A percentile compares a stretch with the other conserved stretches of the same genome.
Evolutionary conservation across 78 protist genomes (phyloP).

Genomic region (Dictyostelium capitatum): DNA sequence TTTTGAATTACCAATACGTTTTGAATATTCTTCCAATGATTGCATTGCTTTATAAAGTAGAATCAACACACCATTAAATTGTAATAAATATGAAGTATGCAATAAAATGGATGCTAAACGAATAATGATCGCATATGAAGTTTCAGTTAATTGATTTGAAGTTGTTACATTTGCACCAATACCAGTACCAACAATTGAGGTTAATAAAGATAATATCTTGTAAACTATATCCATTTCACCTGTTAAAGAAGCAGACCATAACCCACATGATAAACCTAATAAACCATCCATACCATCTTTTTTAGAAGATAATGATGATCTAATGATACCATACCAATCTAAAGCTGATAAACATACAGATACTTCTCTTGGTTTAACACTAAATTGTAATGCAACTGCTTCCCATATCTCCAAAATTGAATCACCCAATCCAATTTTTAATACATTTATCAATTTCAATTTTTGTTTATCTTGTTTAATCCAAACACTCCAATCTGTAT

Average conservation of each 20-base stretch:
- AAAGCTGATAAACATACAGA: conserved; percentile 11
- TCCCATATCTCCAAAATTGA: conserved; percentile 44
- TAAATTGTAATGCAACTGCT: conserved; percentile 3
- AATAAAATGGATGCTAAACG: conserved; percentile 44
- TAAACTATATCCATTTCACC: conserved; percentile 37
- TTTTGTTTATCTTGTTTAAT: not conserved
- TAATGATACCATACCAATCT: conserved; percentile 45
- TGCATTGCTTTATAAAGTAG: conserved; percentile 21
- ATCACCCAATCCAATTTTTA: conserved; percentile 21
- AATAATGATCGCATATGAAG: conserved; percentile 59
- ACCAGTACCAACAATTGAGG: not conserved
- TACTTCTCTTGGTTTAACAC: conserved; percentile 10
- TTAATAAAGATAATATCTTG: not conserved
- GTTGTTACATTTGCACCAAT: not conserved
- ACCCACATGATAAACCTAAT: conserved; percentile 61
- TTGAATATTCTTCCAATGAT: not conserved
- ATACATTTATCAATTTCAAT: not conserved
- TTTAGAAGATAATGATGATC: conserved; percentile 11
- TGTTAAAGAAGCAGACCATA: conserved; percentile 29
- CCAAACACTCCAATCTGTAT: conserved; percentile 29
- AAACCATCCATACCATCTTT: conserved; percentile 78
- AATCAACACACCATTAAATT: conserved; percentile 36
- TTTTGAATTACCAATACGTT: not conserved
- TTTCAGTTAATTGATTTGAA: conserved; percentile 38
- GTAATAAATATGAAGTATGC: conserved; percentile 41